Evolutionary conservation across 371 early-diverging fungal species (phyloP).

Genomic region (Nematocida ausubeli): DNA sequence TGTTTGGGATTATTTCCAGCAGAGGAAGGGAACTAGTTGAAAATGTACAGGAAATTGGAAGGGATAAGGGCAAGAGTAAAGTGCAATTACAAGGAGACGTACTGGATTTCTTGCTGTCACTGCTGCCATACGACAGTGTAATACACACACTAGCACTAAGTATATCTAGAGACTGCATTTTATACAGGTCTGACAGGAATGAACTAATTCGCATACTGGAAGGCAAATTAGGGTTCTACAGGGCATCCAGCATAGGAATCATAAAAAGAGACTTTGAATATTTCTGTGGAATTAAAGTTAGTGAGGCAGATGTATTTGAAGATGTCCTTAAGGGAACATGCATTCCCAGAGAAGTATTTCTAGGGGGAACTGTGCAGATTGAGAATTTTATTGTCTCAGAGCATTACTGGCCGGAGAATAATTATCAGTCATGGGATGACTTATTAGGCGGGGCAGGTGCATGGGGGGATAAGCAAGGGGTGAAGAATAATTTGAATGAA

Average conservation of each 20-base stretch:
- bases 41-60: neutral
- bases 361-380: neutral
- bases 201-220: constrained; percentile 26
- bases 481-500: neutral
- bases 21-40: constrained; percentile 4
- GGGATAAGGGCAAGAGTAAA: neutral
- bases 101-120: constrained; percentile 17
- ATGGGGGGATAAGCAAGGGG: neutral
- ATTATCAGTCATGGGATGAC: constrained; percentile 9
- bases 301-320: neutral
- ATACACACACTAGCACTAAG: constrained; percentile 31
- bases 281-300: neutral
- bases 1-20: constrained; percentile 13
- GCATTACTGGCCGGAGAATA: constrained; percentile 54
- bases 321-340: neutral
- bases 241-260: constrained; percentile 28
- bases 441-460: neutral
- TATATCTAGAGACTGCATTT: constrained; percentile 27
- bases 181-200: neutral
- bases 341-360: neutral
- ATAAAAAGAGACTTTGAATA: constrained; percentile 46
- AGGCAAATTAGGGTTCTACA: constrained; percentile 20
- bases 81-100: neutral
- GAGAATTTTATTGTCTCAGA: constrained; percentile 24
- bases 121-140: constrained; percentile 41